Conservation (phyloP, 2,329 filamentous ascomycete species). For the Davidsoniella virescens region DNA sequence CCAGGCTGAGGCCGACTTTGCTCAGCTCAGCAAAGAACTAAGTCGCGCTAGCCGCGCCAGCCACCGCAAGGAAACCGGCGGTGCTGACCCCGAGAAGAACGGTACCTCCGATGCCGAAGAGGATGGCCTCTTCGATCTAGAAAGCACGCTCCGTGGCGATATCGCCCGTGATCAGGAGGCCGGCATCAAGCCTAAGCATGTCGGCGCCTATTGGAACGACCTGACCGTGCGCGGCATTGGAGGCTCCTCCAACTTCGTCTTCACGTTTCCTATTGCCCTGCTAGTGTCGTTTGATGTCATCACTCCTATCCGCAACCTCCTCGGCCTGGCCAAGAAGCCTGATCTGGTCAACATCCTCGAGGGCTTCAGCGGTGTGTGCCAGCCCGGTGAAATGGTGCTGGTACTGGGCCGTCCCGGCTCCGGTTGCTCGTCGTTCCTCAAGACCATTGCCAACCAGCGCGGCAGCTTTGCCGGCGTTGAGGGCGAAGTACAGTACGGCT, state of each 20-base stretch:
- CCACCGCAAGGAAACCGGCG: constrained; percentile 19
- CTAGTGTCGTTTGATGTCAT: constrained; percentile 61
- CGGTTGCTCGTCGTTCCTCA: constrained; percentile 54
- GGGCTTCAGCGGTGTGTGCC: constrained; percentile 52
- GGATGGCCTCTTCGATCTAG: constrained; percentile 50
- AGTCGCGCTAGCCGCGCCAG: constrained; percentile 40
- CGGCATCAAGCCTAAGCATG: constrained; percentile 66
- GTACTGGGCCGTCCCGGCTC: constrained; percentile 65
- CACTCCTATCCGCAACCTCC: constrained; percentile 43
- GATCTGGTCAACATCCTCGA: constrained; percentile 58
- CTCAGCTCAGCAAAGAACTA: constrained; percentile 46
- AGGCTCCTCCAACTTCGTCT: constrained; percentile 53
- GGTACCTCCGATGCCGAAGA: constrained; percentile 28
- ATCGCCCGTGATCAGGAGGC: constrained; percentile 55
- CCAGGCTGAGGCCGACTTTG: constrained; percentile 54
- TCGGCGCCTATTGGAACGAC: constrained; percentile 64
- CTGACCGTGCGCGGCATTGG: constrained; percentile 63
- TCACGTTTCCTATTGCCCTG: constrained; percentile 65
- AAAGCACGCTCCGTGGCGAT: constrained; percentile 54
- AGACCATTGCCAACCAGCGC: constrained; percentile 50
- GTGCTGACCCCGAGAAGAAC: constrained; percentile 43
- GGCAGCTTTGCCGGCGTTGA: constrained; percentile 36
- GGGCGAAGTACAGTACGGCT: constrained; percentile 64
- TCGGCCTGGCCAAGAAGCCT: constrained; percentile 52
- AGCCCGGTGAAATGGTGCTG: constrained; percentile 77